These are phyloP conservation scores for Colletotrichum salicis DNA, from an alignment of 2,329 filamentous ascomycete genomes.

Conservation along the genomic window DNA sequence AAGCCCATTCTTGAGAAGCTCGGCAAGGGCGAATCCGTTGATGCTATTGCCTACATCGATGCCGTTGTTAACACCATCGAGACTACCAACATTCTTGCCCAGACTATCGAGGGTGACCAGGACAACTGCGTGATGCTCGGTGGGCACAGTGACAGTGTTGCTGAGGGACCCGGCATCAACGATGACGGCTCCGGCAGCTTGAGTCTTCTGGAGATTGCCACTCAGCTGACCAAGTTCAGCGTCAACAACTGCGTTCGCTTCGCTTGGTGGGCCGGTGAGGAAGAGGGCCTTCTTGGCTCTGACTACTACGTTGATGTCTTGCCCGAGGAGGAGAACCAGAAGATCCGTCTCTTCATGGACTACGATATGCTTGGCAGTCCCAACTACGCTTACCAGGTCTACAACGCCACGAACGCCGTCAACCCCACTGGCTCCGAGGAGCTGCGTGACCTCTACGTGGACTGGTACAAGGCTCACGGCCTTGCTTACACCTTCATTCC, in stretches of 20 bases:
- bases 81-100: conserved; percentile 71
- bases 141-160: conserved; percentile 71
- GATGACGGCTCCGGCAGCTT: conserved; percentile 78
- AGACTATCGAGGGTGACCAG: conserved; percentile 68
- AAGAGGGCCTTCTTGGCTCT: conserved; percentile 73
- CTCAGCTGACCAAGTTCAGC: conserved; percentile 65
- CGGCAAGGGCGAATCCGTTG: conserved; percentile 58
- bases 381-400: conserved; percentile 75
- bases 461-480: conserved; percentile 71
- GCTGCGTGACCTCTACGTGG: conserved; percentile 73
- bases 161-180: conserved; percentile 78
- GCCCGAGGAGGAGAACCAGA: conserved; percentile 66
- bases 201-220: conserved; percentile 71
- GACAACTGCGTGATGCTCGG: conserved; percentile 75
- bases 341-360: conserved; percentile 75
- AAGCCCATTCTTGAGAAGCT: conserved; percentile 65
- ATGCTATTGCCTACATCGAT: conserved; percentile 69
- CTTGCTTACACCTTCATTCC: conserved; percentile 76
- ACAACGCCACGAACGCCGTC: conserved; percentile 75
- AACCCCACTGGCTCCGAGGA: conserved; percentile 78
- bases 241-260: conserved; percentile 75
- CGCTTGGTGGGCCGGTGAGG: conserved; percentile 75
- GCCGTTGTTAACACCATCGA: conserved; percentile 63
- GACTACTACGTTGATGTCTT: conserved; percentile 69
- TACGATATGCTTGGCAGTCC: conserved; percentile 77